Percentiles rank a stretch among this genome's conserved stretches.
Conservation (phyloP, 2,329 filamentous ascomycete genomes). For the Teratosphaeriaceae sp. region DNA sequence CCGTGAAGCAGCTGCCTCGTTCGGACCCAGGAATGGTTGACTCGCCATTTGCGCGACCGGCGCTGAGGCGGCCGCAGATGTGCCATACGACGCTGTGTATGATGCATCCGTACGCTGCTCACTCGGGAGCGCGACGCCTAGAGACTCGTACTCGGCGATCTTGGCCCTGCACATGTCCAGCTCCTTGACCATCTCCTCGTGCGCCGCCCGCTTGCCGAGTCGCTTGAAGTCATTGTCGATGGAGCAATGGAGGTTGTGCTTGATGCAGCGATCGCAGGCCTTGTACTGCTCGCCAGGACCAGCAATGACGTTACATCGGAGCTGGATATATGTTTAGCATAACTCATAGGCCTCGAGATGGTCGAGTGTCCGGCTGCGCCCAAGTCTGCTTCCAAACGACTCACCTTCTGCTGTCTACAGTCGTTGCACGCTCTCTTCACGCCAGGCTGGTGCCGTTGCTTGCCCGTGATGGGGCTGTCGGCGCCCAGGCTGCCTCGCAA, state of each 20-base stretch:
- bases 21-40: conserved; percentile 27
- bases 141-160: conserved; percentile 24
- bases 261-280: conserved; percentile 69
- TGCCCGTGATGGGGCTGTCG: conserved; percentile 13
- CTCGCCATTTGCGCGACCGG: conserved; percentile 24
- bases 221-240: conserved; percentile 86
- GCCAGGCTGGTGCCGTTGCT: conserved; percentile 35
- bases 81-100: conserved; percentile 17
- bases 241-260: conserved; percentile 74
- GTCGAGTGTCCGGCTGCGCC: too few species aligned
- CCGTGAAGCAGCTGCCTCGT: conserved; percentile 31
- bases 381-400: too few species aligned
- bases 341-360: too few species aligned
- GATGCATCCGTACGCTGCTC: conserved; percentile 10
- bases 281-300: conserved; percentile 58
- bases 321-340: conserved; percentile 38
- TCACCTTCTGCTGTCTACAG: conserved; percentile 77
- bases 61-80: conserved; percentile 17
- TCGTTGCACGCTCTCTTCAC: conserved; percentile 78
- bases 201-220: conserved; percentile 72
- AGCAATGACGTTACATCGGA: conserved; percentile 78
- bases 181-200: conserved; percentile 81
- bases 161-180: conserved; percentile 52
- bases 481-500: background rate
- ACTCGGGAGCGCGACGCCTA: conserved; percentile 22